phyloP scores from a whole-genome alignment of 164 flowering plant genomes.

The Hamamelis virginiana region DNA sequence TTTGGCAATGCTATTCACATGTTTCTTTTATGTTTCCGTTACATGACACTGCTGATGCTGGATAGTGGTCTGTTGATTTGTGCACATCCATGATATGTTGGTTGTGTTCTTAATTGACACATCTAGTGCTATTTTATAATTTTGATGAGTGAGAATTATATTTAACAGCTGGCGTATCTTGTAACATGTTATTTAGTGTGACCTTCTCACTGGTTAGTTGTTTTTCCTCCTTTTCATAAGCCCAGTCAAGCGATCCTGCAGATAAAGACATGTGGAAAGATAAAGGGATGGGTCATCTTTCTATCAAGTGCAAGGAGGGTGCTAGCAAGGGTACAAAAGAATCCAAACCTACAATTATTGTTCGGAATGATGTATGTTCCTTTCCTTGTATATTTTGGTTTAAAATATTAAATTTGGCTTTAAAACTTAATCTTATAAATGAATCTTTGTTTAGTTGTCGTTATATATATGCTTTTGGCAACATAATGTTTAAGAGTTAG shows the following conservation, averaged over 20 bases:
- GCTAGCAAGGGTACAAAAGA: slow-evolving; percentile 80
- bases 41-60: not conserved
- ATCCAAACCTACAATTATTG: slow-evolving; percentile 80
- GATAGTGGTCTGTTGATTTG: not conserved
- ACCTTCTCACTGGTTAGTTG: not conserved
- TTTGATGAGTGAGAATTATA: not conserved
- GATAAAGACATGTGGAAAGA: slow-evolving; percentile 93
- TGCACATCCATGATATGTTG: not conserved
- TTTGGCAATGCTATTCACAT: not conserved
- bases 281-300: slow-evolving; percentile 86
- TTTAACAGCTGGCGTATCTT: not conserved
- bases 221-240: slow-evolving; percentile 8
- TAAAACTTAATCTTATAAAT: not conserved
- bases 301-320: slow-evolving; percentile 85
- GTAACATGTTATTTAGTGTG: not conserved
- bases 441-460: not conserved
- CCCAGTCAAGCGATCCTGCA: slow-evolving; percentile 79
- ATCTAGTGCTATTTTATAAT: not conserved
- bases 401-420: not conserved
- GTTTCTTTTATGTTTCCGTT: not conserved
- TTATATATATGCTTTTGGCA: too few relatives aligned
- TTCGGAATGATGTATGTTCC: slow-evolving; percentile 86
- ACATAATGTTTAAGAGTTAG: too few relatives aligned
- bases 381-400: not conserved
- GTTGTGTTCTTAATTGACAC: not conserved